Conservation (phyloP, 2,329 filamentous ascomycete genomes). For the Ceratocystis smalleyi region DNA sequence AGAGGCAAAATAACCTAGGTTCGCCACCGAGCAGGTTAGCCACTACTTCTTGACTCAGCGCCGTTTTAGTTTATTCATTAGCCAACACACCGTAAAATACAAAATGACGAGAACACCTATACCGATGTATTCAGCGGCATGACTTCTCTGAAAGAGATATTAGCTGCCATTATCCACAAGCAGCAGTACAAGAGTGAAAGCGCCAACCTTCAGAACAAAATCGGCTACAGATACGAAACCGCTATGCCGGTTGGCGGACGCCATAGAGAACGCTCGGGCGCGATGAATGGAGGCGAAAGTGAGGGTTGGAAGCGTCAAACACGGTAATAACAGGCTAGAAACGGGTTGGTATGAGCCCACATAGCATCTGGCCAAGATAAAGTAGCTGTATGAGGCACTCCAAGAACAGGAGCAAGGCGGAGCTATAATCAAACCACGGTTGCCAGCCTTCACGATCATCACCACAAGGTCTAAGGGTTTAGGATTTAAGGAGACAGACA, state of each 20-base stretch:
- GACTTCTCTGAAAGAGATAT: constrained; percentile 44
- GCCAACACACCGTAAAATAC: constrained; percentile 44
- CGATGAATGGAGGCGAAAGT: neutral
- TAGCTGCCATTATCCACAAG: neutral
- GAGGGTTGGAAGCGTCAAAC: neutral
- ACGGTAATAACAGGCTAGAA: neutral
- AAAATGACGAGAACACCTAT: constrained; percentile 52
- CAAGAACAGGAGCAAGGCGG: no score
- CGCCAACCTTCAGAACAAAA: neutral
- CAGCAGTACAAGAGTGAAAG: neutral
- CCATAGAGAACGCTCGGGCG: neutral
- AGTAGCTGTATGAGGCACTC: no score
- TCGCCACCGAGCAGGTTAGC: neutral
- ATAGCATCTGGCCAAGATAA: no score
- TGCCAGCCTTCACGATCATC: no score
- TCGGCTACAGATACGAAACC: neutral
- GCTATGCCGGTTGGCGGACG: neutral
- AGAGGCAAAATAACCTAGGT: constrained; percentile 38
- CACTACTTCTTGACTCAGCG: neutral
- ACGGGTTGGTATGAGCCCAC: no score
- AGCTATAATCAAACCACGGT: no score
- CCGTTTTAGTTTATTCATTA: neutral
- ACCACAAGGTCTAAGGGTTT: neutral
- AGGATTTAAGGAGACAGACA: neutral
- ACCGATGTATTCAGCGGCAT: constrained; percentile 78